Base-by-base conservation (phyloP, 371 early-diverging fungal species). In the Capillidium heterosporum region DNA sequence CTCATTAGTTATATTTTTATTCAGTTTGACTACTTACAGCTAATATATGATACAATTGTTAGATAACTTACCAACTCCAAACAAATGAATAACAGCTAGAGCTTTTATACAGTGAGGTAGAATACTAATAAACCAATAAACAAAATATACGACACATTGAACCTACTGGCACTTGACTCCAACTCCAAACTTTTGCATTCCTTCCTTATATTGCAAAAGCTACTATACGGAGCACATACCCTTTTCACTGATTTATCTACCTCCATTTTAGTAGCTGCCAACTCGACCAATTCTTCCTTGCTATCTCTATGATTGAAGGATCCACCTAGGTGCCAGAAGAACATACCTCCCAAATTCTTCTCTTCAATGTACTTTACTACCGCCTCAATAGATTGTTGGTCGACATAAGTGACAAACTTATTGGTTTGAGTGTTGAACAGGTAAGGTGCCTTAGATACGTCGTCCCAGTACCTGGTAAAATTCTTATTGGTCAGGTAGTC, bases 291-390 rank as follows among this genome's bases (percentile, higher is more conserved):
- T 39, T 51, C 51, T 24, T 51, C 51, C 7, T 15, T 11, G 13
- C 17, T 19, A 35, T 5, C 32, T 21, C 32, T 13, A 21, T 24
- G 31, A 21, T 51, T 51, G 23, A 32, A 51, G 7, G 35, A 35
- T 8, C 51, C 51, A 8, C 51, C 51, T 21, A 51, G 15, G 1
- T 51, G 51, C 51, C 51, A 51, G 24, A 51, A 51, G 21, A 51
- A 51, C 27, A 51, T 51, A 24, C 51, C 51, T 8, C n/a, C 51
- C 15, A 51, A 24, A 51, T 51, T 19, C 23, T n/a, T 51, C 1
- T 32, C 2, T 39, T 51, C 32, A 8, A 51, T 39, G 23, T 51
- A 51, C 1, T 51, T 15, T 32, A 32, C 17, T 15, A 51, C 51
- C 2, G 3, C 32, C 23, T 29, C 1, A 3, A 51, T 2, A 7